Base-by-base conservation (phyloP, 495 filamentous ascomycete genomes). In the Ramalina peruviana region DNA sequence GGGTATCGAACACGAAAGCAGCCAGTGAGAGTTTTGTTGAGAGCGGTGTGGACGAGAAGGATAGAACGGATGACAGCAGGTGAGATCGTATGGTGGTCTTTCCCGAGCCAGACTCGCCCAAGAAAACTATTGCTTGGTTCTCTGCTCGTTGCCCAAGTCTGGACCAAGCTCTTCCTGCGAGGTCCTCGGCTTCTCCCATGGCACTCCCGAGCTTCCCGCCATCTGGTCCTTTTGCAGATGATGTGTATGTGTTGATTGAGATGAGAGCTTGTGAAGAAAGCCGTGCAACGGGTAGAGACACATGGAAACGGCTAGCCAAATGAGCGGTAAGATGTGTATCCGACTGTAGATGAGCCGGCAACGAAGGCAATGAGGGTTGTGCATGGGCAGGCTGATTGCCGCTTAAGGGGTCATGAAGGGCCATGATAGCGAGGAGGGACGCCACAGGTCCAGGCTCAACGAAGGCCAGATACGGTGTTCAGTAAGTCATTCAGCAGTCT, bases 321-420 rank as follows among this genome's bases (percentile, higher is more conserved):
- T 98, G 92, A 27, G 89, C 86, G 3, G 92, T 98, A 54, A 97
- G 70, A 62, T 94, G 86, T 39, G 90, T 96, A 67, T 97, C 92
- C 48, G 89, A 95, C 68, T 97, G 92, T 27, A 89, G 74, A 73
- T 98, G 92, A 33, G 82, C 73, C 30, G 92, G 92, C 48, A 98
- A 69, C 25, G 87, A 80, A 27, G 88, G 86, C 39, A 98, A 72
- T 30, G 90, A 95, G 36, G 87, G 75, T 63, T 95, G 88, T n/a
- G 83, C 82, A 64, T 95, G 85, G 54, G 85, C 78, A 10, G 73
- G 72, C 36, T 63, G 54, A 47, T 57, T 59, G 46, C 59, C 64
- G 20, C 60, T 55, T 49, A 63, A 51, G 11, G 62, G 63, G 19
- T 33, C 30, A 44, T 60, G 58, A 62, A 65, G 51, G 26, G 56